Base-by-base conservation (phyloP, 371 early-diverging fungal species). In the Syncephalastrum monosporum region DNA sequence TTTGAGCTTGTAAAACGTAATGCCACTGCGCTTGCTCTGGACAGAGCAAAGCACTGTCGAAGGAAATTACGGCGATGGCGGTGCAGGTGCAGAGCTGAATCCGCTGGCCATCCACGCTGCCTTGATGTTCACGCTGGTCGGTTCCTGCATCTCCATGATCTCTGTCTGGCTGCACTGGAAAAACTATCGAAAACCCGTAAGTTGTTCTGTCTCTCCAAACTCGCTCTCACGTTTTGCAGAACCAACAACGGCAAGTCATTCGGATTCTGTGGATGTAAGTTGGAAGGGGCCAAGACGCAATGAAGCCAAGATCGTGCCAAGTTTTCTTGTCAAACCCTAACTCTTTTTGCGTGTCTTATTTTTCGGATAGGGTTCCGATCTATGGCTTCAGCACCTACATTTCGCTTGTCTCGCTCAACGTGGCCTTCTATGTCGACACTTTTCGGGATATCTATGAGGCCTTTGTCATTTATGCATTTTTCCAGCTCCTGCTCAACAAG, bases 371-470 rank as follows among this genome's bases (percentile, higher is more conserved):
- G 90, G 92, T 95, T 2, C 96, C 96, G 6, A 82, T 96, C 12
- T 96, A 94, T 60, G 93, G 94, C 21, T 70, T 95, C 21, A 90
- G 93, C 13, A 93, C 97, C 0, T 89, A 88, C 70, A 81, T 85
- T 15, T 87, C 88, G 19, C 72, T 96, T 41, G 79, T 86, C 13
- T 92, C 91, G 16, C 71, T 85, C n/a, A 71, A 81, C 49, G 74
- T 82, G 3, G 89, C 95, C 5, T 90, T 92, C 55, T 96, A 92
- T 63, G 87, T 96, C 13, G 98, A 97, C 61, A 88, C 93, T 1
- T 79, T 97, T 55, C 84, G 96, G 54, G 98, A 97, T 56, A 83
- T 96, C 12, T 97, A 97, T 64, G 98, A 97, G 79, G 97, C 96
- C 12, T 96, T 97, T 79, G 98, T 96, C 17, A 90, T 97, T 43